These are phyloP conservation scores for Aspergillus olivimuriae DNA, from an alignment of 495 filamentous ascomycete genomes.

Conservation along the genomic window DNA sequence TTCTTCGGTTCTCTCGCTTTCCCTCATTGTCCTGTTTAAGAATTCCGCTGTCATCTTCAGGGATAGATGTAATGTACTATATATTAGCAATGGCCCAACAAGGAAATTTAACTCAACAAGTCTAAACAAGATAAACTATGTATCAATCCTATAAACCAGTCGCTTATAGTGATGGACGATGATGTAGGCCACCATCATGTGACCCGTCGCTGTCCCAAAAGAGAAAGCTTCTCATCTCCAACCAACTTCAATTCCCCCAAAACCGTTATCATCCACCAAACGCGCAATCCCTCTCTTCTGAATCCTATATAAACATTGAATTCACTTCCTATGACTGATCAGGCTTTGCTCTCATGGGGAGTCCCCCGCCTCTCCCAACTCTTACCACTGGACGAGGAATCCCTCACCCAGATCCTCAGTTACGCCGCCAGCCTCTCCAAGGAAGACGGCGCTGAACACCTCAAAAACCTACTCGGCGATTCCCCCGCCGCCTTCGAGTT, in stretches of 20 bases:
- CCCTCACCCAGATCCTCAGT: slow-evolving; percentile 72
- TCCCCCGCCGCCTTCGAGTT: slow-evolving; percentile 82
- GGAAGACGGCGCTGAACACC: slow-evolving; percentile 69
- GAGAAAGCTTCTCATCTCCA: too few species aligned
- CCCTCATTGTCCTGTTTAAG: slow-evolving; percentile 2
- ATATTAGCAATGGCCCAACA: slow-evolving; percentile 8
- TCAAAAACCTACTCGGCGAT: slow-evolving; percentile 84
- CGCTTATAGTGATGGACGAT: too few species aligned
- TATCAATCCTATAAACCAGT: too few species aligned
- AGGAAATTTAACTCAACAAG: background rate
- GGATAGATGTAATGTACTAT: slow-evolving; percentile 17
- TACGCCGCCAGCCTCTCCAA: slow-evolving; percentile 70
- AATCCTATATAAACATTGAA: too few species aligned
- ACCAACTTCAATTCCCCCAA: too few species aligned
- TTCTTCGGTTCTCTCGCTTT: slow-evolving; percentile 9
- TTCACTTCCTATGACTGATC: slow-evolving; percentile 12
- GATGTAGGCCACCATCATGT: too few species aligned
- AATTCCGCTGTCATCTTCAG: slow-evolving; percentile 5
- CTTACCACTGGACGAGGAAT: slow-evolving; percentile 76
- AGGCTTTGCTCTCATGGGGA: slow-evolving; percentile 43
- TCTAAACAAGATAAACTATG: too few species aligned
- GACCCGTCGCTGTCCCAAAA: too few species aligned
- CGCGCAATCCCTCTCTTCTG: too few species aligned
- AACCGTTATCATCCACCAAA: too few species aligned
- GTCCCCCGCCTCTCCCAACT: slow-evolving; percentile 66